Evolutionary conservation across 208 protist genomes (phyloP).

Genomic region (Endotrypanum monterogeii): DNA sequence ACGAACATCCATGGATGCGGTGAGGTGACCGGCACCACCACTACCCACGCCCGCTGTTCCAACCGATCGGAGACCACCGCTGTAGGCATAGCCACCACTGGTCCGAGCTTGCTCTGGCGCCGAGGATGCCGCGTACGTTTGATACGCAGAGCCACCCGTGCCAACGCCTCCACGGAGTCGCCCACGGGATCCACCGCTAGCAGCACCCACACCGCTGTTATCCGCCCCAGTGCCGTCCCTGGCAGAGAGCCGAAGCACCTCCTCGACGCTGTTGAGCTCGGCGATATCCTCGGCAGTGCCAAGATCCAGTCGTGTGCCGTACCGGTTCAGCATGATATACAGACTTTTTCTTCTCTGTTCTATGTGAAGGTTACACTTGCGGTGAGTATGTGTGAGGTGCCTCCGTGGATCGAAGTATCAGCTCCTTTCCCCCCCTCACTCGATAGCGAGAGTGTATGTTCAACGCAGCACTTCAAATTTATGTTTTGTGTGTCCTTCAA

Average conservation of each 20-base stretch:
- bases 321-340: slow-evolving; percentile 60
- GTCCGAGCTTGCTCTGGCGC: background rate
- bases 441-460: background rate
- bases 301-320: slow-evolving; percentile 77
- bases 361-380: background rate
- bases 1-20: background rate
- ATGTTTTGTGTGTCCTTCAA: slow-evolving; percentile 3
- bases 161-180: background rate
- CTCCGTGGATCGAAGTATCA: background rate
- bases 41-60: background rate
- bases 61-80: background rate
- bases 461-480: background rate
- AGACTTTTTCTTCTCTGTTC: background rate
- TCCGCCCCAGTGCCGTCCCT: slow-evolving; percentile 3
- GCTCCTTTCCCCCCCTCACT: too few relatives aligned
- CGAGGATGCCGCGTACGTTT: background rate
- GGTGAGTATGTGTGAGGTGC: background rate
- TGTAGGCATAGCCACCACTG: background rate
- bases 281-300: slow-evolving; percentile 80
- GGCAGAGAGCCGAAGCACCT: slow-evolving; percentile 23
- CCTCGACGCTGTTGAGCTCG: slow-evolving; percentile 67
- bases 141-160: background rate
- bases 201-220: background rate
- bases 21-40: background rate
- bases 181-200: background rate